These are phyloP conservation scores for Trametes hirsuta DNA, from an alignment of 1,284 basidiomycete species.

Conservation along the genomic window DNA sequence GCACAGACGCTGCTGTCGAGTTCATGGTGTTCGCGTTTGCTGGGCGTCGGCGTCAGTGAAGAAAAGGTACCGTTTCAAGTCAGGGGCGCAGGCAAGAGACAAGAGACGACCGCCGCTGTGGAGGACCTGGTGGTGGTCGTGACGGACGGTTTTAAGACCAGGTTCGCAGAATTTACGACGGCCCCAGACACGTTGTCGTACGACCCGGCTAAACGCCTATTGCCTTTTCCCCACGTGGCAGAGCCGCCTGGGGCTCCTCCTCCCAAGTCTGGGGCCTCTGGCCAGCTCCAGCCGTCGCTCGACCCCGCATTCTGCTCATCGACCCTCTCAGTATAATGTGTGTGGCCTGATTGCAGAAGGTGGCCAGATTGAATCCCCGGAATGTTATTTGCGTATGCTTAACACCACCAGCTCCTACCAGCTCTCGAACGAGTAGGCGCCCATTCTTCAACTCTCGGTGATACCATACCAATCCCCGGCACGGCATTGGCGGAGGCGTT, in stretches of 20 bases:
- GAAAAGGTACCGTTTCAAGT: not conserved
- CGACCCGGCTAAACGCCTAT: constrained; percentile 19
- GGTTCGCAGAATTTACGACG: constrained; percentile 13
- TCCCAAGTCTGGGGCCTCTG: constrained; percentile 14
- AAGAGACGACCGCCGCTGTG: constrained; percentile 20
- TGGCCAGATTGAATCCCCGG: not conserved
- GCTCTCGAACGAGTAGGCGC: no score
- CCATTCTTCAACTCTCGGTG: no score
- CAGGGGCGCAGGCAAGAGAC: not conserved
- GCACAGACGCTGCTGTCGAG: constrained; percentile 27
- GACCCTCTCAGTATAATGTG: not conserved
- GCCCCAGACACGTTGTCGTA: constrained; percentile 17
- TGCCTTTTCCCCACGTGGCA: constrained; percentile 13
- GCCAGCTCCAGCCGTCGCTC: constrained; percentile 22
- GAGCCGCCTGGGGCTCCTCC: not conserved
- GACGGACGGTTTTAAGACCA: constrained; percentile 13
- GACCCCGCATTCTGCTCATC: constrained; percentile 3
- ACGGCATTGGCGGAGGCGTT: no score
- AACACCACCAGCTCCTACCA: not conserved
- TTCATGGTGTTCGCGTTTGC: constrained; percentile 24
- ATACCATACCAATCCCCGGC: no score
- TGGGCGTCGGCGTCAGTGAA: constrained; percentile 2
- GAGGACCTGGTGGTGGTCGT: not conserved
- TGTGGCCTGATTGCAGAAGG: constrained; percentile 1
- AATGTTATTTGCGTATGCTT: not conserved